Base-by-base conservation (phyloP, 306 rosid genomes). In the Prosopis cineraria region DNA sequence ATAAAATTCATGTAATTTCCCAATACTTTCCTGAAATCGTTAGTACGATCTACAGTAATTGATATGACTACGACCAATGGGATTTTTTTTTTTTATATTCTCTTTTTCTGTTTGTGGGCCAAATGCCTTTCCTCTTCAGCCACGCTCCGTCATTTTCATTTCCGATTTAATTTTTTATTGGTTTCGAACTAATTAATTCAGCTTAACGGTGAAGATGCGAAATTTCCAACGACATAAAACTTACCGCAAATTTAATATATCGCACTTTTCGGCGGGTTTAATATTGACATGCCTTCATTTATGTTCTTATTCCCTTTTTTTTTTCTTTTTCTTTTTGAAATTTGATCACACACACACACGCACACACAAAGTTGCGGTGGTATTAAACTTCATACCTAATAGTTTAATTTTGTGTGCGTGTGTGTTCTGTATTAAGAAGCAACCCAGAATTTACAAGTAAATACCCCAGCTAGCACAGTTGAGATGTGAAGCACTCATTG, bases 371-470 rank as follows among this genome's bases (percentile, higher is more conserved):
- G 39, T 43, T 24, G 11, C 6, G 17, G 33, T 44, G n/a, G 13
- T 8, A 24, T 44, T 14, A 13, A 43, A 41, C 7, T 41, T 68
- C 33, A 0, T 24, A 55, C 6, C 31, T 55, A 55, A 55, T 55
- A 0, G 31, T 55, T 50, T 50, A 50, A 50, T 50, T 9, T 19
- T n/a, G 22, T 50, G 56, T n/a, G 24, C 2, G 4, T 53, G 29
- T 9, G 3, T 17, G 2, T 5, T 5, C 8, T 3, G 7, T 12
- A 7, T 30, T 33, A 22, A 71, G 81, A 82, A 77, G 70, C 22
- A 71, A 5, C 71, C 30, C 47, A 77, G 81, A 76, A 82, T 72
- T 52, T 77, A 16, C 78, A 7, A n/a, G 72, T 48, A 71, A 81
- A 31, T 20, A 63, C 71, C 81, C 4, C 9, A 3, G 25, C n/a